Evolutionary conservation across 2,329 filamentous ascomycete species (phyloP).

Genomic region (Pezicula radicicola): DNA sequence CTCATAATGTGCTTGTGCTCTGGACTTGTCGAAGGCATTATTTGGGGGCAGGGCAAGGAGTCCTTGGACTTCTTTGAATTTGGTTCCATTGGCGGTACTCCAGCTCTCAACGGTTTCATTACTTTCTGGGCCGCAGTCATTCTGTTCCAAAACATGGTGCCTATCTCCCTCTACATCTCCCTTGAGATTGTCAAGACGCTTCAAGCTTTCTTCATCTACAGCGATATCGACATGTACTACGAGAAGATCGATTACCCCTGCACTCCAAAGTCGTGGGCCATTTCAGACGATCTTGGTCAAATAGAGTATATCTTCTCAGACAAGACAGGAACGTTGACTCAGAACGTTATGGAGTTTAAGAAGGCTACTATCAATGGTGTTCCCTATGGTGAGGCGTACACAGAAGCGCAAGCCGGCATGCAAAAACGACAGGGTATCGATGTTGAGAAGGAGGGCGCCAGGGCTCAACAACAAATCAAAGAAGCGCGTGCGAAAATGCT

Average conservation of each 20-base stretch:
- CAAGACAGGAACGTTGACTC: conserved; percentile 86
- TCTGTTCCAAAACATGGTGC: conserved; percentile 97
- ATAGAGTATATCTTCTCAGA: conserved; percentile 99
- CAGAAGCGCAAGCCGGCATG: conserved; percentile 94
- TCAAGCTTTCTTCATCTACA: conserved; percentile 97
- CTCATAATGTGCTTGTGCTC: conserved; percentile 86
- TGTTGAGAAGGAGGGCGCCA: conserved; percentile 74
- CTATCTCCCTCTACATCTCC: conserved; percentile 96
- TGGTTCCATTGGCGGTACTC: conserved; percentile 72
- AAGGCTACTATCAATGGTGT: conserved; percentile 97
- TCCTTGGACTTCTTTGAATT: conserved; percentile 83
- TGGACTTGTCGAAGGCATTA: conserved; percentile 79
- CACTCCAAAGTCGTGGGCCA: conserved; percentile 98
- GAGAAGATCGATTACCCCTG: conserved; percentile 91
- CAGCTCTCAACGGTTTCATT: conserved; percentile 83
- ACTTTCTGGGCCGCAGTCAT: conserved; percentile 96
- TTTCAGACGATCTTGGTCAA: conserved; percentile 95
- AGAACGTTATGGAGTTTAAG: conserved; percentile 99
- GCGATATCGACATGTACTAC: conserved; percentile 95
- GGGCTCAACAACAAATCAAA: conserved; percentile 74
- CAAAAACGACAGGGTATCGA: conserved; percentile 87
- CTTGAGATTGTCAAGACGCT: conserved; percentile 91
- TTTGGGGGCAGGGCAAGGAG: conserved; percentile 72
- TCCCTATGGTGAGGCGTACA: conserved; percentile 95
- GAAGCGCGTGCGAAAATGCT: conserved; percentile 73